Evolutionary conservation across 352 stramenopile genomes (phyloP).

Genomic region (Pythium biforme): DNA sequence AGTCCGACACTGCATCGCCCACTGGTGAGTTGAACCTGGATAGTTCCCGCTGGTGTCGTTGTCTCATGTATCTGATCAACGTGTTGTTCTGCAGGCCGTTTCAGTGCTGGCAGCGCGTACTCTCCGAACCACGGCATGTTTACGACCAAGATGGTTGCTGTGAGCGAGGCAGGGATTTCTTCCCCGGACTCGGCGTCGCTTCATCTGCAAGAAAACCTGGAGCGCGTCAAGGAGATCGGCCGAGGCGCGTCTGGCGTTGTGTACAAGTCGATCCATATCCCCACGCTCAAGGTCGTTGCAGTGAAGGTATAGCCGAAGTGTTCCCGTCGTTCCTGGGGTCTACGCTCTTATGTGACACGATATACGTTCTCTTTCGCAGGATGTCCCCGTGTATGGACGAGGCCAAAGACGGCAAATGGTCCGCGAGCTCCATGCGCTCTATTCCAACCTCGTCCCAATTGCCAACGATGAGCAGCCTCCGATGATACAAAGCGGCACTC

Average conservation of each 20-base stretch:
- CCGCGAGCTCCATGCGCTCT: constrained; percentile 85
- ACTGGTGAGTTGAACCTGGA: constrained; percentile 35
- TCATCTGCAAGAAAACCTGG: constrained; percentile 83
- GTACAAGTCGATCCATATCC: constrained; percentile 90
- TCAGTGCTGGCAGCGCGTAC: constrained; percentile 79
- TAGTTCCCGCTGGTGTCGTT: neutral
- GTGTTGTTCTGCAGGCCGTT: constrained; percentile 41
- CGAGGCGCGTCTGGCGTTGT: constrained; percentile 84
- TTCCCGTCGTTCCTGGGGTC: neutral
- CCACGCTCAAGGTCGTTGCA: constrained; percentile 87
- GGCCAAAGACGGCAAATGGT: constrained; percentile 89
- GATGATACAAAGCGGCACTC: neutral
- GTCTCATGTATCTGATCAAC: neutral
- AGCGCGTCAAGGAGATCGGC: constrained; percentile 75
- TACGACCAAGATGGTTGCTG: constrained; percentile 75
- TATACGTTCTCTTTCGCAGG: constrained; percentile 29
- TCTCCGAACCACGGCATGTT: constrained; percentile 88
- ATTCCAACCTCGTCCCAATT: constrained; percentile 88
- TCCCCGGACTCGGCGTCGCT: constrained; percentile 73
- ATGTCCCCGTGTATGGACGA: constrained; percentile 83
- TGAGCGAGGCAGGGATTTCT: constrained; percentile 85
- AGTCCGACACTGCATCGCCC: constrained; percentile 65
- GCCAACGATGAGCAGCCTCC: constrained; percentile 33
- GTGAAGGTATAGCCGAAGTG: constrained; percentile 58
- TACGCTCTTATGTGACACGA: too few species aligned